phyloP scores from a whole-genome alignment of 192 early-diverging fungal species.

The Phycomyces blakesleeanus region DNA sequence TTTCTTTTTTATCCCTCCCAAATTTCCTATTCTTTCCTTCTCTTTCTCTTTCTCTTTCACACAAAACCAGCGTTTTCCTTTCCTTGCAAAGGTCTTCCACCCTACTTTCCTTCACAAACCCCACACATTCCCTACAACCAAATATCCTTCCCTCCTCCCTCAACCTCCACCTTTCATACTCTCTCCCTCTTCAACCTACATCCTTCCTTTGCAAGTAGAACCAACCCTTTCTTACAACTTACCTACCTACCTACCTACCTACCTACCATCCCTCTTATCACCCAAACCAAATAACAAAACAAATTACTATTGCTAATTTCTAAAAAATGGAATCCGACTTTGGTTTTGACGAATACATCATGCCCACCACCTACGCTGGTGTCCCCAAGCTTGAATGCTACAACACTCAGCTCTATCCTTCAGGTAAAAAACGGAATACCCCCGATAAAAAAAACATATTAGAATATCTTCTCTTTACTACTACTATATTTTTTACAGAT shows the following conservation, averaged over 20 bases:
- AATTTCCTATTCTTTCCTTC: too few species aligned
- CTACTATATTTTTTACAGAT: too few species aligned
- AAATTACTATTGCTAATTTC: constrained; percentile 8
- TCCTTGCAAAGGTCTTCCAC: too few species aligned
- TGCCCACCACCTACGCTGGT: constrained; percentile 22
- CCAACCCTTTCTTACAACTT: neutral
- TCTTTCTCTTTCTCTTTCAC: too few species aligned
- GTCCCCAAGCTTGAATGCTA: constrained; percentile 22
- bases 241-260: neutral
- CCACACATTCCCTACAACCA: constrained; percentile 17
- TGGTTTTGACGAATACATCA: constrained; percentile 33
- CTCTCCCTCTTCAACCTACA: too few species aligned
- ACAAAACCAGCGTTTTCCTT: too few species aligned
- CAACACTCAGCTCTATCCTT: constrained; percentile 16
- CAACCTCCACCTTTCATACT: neutral
- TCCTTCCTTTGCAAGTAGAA: neutral
- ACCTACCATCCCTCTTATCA: neutral
- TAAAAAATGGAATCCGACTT: constrained; percentile 19
- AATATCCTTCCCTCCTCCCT: neutral
- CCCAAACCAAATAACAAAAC: neutral
- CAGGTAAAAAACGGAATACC: neutral
- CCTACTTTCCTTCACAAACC: constrained; percentile 7
- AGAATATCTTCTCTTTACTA: too few species aligned
- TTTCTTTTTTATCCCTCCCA: too few species aligned
- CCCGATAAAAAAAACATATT: too few species aligned